Conservation (phyloP, 2,329 filamentous ascomycete species). For the Aspergillus chevalieri region DNA sequence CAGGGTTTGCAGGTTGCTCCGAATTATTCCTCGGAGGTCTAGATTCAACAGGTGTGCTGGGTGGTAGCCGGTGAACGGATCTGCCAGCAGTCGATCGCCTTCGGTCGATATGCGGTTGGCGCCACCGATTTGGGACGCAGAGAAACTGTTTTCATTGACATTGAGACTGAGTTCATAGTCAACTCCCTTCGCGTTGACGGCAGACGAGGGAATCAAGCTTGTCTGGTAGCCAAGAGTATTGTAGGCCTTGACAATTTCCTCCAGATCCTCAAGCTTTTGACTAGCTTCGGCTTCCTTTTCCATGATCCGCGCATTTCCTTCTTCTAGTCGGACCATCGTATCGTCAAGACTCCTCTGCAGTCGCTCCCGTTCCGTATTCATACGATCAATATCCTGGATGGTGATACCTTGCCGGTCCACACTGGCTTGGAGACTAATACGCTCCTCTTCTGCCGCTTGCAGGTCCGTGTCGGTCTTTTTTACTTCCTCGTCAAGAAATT, state of each 20-base stretch:
- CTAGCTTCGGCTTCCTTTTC: constrained; percentile 88
- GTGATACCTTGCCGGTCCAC: constrained; percentile 93
- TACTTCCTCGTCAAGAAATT: constrained; percentile 79
- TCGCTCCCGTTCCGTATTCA: constrained; percentile 91
- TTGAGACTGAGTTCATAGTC: constrained; percentile 80
- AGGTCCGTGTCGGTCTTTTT: constrained; percentile 71
- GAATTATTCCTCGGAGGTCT: constrained; percentile 77
- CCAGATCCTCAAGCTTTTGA: constrained; percentile 82
- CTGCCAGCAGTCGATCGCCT: constrained; percentile 72
- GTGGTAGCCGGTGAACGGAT: constrained; percentile 79
- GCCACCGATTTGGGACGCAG: constrained; percentile 51
- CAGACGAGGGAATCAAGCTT: constrained; percentile 77
- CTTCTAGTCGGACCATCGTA: constrained; percentile 69
- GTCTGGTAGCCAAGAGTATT: constrained; percentile 94
- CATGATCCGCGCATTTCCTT: constrained; percentile 72
- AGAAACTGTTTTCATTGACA: constrained; percentile 77
- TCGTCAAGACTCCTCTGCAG: constrained; percentile 83
- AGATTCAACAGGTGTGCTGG: constrained; percentile 82
- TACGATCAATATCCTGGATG: constrained; percentile 97
- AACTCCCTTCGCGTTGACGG: constrained; percentile 74
- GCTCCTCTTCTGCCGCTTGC: constrained; percentile 74
- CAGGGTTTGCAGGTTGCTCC: constrained; percentile 68
- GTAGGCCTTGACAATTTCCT: constrained; percentile 81
- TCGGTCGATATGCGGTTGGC: constrained; percentile 45
- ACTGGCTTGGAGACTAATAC: constrained; percentile 68